Percentiles rank a stretch among this genome's conserved stretches.
These are phyloP conservation scores for Chenopodium album DNA, from an alignment of 148 eudicot genomes.

Conservation along the genomic window DNA sequence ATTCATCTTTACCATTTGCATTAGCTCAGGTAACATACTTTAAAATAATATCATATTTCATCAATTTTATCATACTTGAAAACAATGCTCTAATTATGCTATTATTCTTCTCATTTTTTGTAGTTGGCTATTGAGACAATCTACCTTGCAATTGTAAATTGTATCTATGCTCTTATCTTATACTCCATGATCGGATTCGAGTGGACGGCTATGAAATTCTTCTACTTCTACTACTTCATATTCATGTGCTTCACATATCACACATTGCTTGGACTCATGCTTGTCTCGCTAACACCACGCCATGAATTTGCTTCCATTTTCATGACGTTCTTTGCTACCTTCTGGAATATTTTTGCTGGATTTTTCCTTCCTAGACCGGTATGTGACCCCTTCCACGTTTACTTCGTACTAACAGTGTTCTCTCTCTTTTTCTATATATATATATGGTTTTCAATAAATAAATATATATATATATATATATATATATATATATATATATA, in stretches of 20 bases:
- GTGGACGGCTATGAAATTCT: constrained; percentile 49
- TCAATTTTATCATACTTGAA: too few species aligned
- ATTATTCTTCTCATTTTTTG: neutral
- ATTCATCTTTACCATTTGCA: constrained; percentile 67
- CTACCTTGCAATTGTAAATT: constrained; percentile 50
- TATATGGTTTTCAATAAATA: too few species aligned
- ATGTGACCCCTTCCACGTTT: constrained; percentile 5
- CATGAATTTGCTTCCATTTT: constrained; percentile 51
- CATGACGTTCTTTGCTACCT: constrained; percentile 56
- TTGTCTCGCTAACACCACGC: constrained; percentile 64
- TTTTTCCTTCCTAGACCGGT: constrained; percentile 66
- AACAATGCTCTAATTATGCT: too few species aligned
- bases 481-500: too few species aligned
- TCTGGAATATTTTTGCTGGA: constrained; percentile 79
- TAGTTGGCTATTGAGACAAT: constrained; percentile 65
- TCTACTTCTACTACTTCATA: constrained; percentile 62
- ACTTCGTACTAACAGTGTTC: too few species aligned
- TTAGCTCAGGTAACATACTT: constrained; percentile 50
- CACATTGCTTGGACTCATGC: constrained; percentile 74
- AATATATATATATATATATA: too few species aligned
- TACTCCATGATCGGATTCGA: constrained; percentile 78
- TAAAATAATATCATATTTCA: too few species aligned
- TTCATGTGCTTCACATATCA: constrained; percentile 56
- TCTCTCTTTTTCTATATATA: too few species aligned
- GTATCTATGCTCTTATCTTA: constrained; percentile 42